Percentiles rank a stretch among this genome's conserved stretches.
These are phyloP conservation scores for Fusarium transvaalense DNA, from an alignment of 2,329 filamentous ascomycete genomes.

Conservation along the genomic window DNA sequence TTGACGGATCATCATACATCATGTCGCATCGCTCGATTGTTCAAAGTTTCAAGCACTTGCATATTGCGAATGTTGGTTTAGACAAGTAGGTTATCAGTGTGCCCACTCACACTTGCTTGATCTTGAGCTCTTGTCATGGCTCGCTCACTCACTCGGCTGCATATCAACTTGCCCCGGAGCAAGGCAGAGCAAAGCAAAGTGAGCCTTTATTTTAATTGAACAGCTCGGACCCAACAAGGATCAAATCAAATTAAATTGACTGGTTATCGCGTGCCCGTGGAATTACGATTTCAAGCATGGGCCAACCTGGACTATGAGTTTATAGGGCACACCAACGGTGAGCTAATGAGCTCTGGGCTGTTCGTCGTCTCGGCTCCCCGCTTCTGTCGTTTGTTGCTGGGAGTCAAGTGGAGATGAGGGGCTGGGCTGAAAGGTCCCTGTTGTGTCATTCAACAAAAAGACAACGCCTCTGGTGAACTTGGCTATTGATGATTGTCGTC, in stretches of 20 bases:
- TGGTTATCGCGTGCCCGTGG: slow-evolving; percentile 30
- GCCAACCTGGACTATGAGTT: slow-evolving; percentile 30
- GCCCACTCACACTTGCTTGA: slow-evolving; percentile 36
- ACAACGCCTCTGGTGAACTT: slow-evolving; percentile 29
- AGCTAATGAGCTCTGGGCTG: slow-evolving; percentile 40
- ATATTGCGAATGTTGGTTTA: slow-evolving; percentile 26
- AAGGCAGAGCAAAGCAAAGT: slow-evolving; percentile 21
- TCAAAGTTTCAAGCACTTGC: slow-evolving; percentile 35
- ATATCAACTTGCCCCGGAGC: slow-evolving; percentile 24
- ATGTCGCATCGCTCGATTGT: slow-evolving; percentile 31
- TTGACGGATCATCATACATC: slow-evolving; percentile 19
- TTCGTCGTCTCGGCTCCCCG: slow-evolving; percentile 41
- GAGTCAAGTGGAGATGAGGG: slow-evolving; percentile 32
- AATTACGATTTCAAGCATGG: slow-evolving; percentile 33
- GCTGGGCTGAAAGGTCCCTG: slow-evolving; percentile 29
- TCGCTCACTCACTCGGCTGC: slow-evolving; percentile 18
- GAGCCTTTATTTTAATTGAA: slow-evolving; percentile 24
- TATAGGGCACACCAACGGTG: slow-evolving; percentile 39
- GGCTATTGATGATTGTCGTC: slow-evolving; percentile 17
- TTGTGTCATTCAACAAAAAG: slow-evolving; percentile 35
- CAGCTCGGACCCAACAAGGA: slow-evolving; percentile 7
- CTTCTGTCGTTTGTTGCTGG: slow-evolving; percentile 37
- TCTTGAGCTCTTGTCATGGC: slow-evolving; percentile 22
- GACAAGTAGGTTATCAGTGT: slow-evolving; percentile 20
- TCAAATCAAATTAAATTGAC: slow-evolving; percentile 28